These are phyloP conservation scores for Pyrenula aspistea DNA, from an alignment of 495 filamentous ascomycete genomes.

Conservation along the genomic window DNA sequence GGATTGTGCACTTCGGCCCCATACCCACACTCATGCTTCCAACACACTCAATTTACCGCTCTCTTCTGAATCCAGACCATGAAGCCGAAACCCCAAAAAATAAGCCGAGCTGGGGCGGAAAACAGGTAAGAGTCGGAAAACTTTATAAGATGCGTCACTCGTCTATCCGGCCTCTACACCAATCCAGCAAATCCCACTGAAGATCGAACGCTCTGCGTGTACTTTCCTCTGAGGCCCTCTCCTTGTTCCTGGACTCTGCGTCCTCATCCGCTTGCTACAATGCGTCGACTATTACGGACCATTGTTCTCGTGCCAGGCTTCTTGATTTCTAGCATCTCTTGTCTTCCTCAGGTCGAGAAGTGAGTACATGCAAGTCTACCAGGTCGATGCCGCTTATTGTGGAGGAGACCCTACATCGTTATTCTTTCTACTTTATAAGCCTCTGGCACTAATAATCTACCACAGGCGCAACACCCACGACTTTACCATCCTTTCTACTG, in stretches of 20 bases:
- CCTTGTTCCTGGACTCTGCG: neutral
- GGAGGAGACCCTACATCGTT: neutral
- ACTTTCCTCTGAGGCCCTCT: neutral
- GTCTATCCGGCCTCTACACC: neutral
- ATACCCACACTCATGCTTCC: neutral
- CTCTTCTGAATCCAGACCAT: neutral
- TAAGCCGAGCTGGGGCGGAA: neutral
- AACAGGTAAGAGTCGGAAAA: neutral
- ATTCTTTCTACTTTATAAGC: neutral
- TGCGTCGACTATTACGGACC: neutral
- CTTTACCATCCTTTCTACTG: neutral
- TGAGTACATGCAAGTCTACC: neutral
- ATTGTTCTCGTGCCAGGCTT: neutral
- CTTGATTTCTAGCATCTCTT: neutral
- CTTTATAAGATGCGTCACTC: neutral
- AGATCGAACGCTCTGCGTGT: neutral
- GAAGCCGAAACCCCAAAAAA: neutral
- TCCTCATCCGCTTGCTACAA: neutral
- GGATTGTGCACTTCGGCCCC: neutral
- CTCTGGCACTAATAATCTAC: neutral
- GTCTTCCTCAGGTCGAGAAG: neutral
- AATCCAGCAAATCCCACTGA: neutral
- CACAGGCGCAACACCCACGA: neutral
- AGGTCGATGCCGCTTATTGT: neutral
- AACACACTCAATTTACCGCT: neutral